Conservation (phyloP, 129 eudicot genomes). For the Sambucus nigra region DNA sequence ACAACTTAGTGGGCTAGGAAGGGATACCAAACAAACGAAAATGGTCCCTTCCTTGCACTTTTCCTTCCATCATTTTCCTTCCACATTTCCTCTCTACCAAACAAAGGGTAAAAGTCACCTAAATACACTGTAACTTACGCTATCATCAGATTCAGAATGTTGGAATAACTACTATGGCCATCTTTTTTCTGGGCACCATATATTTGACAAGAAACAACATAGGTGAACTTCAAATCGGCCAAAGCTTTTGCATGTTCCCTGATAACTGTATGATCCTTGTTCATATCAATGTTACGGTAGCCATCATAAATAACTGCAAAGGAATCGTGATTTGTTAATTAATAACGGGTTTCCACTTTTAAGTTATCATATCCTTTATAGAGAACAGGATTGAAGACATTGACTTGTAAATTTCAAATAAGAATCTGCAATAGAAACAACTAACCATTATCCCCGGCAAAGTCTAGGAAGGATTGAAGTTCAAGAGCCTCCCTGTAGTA, state of each 20-base stretch:
- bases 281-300: slow-evolving; percentile 58
- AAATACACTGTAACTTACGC: slow-evolving; percentile 30
- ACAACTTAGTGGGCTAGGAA: too few species aligned
- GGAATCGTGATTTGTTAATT: slow-evolving; percentile 16
- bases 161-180: slow-evolving; percentile 67
- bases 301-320: slow-evolving; percentile 74
- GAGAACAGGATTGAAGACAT: slow-evolving; percentile 1
- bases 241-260: slow-evolving; percentile 77
- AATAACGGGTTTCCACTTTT: not conserved
- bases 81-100: too few species aligned
- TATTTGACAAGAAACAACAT: slow-evolving; percentile 94
- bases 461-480: slow-evolving; percentile 86
- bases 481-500: slow-evolving; percentile 88
- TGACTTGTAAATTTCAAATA: not conserved
- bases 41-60: too few species aligned
- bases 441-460: slow-evolving; percentile 75
- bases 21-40: too few species aligned
- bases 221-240: slow-evolving; percentile 89
- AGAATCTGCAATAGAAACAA: slow-evolving; percentile 1
- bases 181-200: slow-evolving; percentile 79
- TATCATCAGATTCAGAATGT: slow-evolving; percentile 84
- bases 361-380: not conserved
- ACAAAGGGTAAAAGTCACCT: too few species aligned
- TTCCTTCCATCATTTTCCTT: too few species aligned
- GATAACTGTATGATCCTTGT: slow-evolving; percentile 33